phyloP scores from a whole-genome alignment of 495 filamentous ascomycete species.

The Paragyromitra xinjiangensis region DNA sequence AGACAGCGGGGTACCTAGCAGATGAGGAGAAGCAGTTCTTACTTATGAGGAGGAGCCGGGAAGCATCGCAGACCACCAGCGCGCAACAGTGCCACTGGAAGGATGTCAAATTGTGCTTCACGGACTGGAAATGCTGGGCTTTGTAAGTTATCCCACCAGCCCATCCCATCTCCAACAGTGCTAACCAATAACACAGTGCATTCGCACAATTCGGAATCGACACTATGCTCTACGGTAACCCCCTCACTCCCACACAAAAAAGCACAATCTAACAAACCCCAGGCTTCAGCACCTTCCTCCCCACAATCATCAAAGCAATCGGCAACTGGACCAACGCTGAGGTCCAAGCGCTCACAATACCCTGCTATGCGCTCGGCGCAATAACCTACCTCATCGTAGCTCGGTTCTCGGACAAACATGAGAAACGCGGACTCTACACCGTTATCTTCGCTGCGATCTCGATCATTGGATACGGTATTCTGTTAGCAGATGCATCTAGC shows the following conservation, averaged over 20 bases:
- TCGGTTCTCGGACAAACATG: slow-evolving; percentile 68
- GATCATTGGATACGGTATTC: slow-evolving; percentile 73
- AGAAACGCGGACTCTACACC: slow-evolving; percentile 69
- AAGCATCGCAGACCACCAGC: slow-evolving; percentile 69
- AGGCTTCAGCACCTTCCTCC: slow-evolving; percentile 77
- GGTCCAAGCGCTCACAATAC: slow-evolving; percentile 79
- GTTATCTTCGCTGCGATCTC: slow-evolving; percentile 67
- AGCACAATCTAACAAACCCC: slow-evolving; percentile 10
- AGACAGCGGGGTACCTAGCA: slow-evolving; percentile 70
- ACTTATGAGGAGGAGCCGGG: slow-evolving; percentile 60
- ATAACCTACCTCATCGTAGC: slow-evolving; percentile 71
- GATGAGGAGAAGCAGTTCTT: slow-evolving; percentile 67
- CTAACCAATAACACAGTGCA: slow-evolving; percentile 33
- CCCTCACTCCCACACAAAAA: not conserved
- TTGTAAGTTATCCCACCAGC: slow-evolving; percentile 62
- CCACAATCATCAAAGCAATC: slow-evolving; percentile 77
- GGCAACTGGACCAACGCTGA: slow-evolving; percentile 69
- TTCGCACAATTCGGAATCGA: slow-evolving; percentile 73
- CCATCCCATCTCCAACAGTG: not conserved
- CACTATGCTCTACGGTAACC: slow-evolving; percentile 74
- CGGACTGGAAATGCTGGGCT: slow-evolving; percentile 71
- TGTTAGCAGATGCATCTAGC: slow-evolving; percentile 67
- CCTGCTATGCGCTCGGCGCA: slow-evolving; percentile 76
- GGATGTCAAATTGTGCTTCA: slow-evolving; percentile 64
- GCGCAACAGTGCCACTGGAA: slow-evolving; percentile 67